phyloP scores from a whole-genome alignment of 371 early-diverging fungal species.

The Mucor lusitanicus region DNA sequence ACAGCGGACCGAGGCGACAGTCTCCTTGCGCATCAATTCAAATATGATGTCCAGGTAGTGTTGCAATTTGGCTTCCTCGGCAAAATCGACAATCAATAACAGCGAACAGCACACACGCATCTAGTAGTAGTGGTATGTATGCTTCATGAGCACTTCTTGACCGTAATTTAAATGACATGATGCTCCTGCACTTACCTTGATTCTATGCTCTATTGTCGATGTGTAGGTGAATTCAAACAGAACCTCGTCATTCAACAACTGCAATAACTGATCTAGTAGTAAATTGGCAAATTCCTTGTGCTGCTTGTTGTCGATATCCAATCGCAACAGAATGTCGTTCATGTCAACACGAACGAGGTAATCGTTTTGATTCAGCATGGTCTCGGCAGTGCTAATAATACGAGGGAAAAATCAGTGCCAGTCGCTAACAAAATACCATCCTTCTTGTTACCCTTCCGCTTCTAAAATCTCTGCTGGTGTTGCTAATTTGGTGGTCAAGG shows the following conservation, averaged over 20 bases:
- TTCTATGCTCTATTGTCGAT: constrained; percentile 47
- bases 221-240: constrained; percentile 37
- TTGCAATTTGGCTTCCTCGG: constrained; percentile 32
- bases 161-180: too few relatives aligned
- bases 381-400: constrained; percentile 32
- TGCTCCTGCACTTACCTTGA: constrained; percentile 34
- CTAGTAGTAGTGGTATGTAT: too few relatives aligned
- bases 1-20: constrained; percentile 48
- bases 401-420: not conserved
- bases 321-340: constrained; percentile 52
- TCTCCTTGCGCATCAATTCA: constrained; percentile 43
- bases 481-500: constrained; percentile 46
- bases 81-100: constrained; percentile 48
- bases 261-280: constrained; percentile 38
- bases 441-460: constrained; percentile 35
- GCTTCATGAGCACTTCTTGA: too few relatives aligned
- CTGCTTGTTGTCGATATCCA: constrained; percentile 29
- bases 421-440: too few relatives aligned
- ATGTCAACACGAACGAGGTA: constrained; percentile 59
- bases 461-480: constrained; percentile 21
- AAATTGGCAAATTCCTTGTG: constrained; percentile 37
- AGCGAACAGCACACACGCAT: constrained; percentile 56
- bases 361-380: constrained; percentile 48
- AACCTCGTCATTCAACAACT: constrained; percentile 13
- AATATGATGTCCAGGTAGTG: constrained; percentile 30